Percentiles rank a stretch among this genome's conserved stretches.
phyloP scores from a whole-genome alignment of 345 rosid species.

The Anacardium occidentale region DNA sequence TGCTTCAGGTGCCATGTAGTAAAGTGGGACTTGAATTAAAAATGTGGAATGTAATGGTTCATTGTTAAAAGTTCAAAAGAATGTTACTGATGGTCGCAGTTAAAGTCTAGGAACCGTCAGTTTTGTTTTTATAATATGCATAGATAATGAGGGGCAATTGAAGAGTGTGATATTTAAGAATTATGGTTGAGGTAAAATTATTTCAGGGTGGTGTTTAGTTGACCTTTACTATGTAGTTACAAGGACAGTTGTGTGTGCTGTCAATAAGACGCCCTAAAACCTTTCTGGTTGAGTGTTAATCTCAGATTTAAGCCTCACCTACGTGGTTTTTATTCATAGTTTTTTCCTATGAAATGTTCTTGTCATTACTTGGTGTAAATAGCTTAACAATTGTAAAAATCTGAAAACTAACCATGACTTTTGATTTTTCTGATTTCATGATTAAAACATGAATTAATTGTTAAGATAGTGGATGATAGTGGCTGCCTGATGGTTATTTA shows the following conservation, averaged over 20 bases:
- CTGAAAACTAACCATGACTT: neutral
- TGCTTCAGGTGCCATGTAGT: neutral
- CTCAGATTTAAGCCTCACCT: no score
- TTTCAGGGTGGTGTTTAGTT: neutral
- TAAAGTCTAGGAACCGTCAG: neutral
- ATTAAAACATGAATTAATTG: neutral
- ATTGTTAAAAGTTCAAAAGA: neutral
- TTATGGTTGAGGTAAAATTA: constrained; percentile 6
- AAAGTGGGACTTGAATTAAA: neutral
- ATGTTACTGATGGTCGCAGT: neutral
- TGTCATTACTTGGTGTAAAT: no score
- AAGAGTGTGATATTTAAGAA: neutral
- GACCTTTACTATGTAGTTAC: neutral
- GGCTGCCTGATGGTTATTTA: neutral
- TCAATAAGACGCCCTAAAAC: no score
- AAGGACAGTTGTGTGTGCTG: neutral
- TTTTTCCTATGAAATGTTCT: neutral
- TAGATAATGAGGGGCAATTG: neutral
- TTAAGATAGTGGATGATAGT: neutral
- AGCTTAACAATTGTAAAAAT: neutral
- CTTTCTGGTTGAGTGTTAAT: neutral
- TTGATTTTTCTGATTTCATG: neutral
- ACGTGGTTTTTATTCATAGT: neutral
- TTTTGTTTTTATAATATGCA: neutral
- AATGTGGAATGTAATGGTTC: neutral